phyloP scores from a whole-genome alignment of 1,284 basidiomycete genomes.

The Cutaneotrichosporon dermatis region DNA sequence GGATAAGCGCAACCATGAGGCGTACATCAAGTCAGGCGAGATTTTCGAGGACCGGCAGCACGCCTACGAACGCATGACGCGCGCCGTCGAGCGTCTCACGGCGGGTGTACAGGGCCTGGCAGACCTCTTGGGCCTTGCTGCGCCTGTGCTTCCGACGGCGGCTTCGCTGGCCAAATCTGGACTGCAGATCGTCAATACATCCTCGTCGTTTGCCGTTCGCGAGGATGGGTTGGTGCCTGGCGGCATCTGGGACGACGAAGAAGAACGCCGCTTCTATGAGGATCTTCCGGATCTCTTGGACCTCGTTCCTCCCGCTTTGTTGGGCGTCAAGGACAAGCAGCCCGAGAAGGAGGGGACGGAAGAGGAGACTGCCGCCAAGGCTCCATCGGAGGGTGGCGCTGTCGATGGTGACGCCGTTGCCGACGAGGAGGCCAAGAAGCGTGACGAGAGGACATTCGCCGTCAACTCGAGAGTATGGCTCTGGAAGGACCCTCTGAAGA shows the following conservation, averaged over 20 bases:
- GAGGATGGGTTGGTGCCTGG: slow-evolving; percentile 58
- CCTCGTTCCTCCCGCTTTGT: slow-evolving; percentile 78
- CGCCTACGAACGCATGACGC: slow-evolving; percentile 96
- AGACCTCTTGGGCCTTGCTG: slow-evolving; percentile 73
- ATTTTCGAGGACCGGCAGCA: slow-evolving; percentile 99
- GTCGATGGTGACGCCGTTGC: slow-evolving; percentile 23
- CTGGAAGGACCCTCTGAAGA: slow-evolving; percentile 20
- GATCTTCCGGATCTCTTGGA: slow-evolving; percentile 87
- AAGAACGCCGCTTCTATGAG: slow-evolving; percentile 90
- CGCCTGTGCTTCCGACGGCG: slow-evolving; percentile 75
- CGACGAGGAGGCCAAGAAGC: slow-evolving; percentile 29
- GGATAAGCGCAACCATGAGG: slow-evolving; percentile 93
- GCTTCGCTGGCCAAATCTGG: slow-evolving; percentile 51
- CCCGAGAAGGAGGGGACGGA: slow-evolving; percentile 34
- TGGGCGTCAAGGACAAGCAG: slow-evolving; percentile 66
- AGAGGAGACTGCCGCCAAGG: slow-evolving; percentile 12
- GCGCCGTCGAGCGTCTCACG: slow-evolving; percentile 84
- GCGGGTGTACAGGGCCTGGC: slow-evolving; percentile 83
- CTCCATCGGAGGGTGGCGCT: slow-evolving; percentile 16
- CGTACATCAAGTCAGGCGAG: slow-evolving; percentile 96
- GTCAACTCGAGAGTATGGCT: slow-evolving; percentile 46
- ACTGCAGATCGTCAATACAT: slow-evolving; percentile 51
- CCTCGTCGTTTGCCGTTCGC: slow-evolving; percentile 53
- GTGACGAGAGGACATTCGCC: slow-evolving; percentile 53
- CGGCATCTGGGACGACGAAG: slow-evolving; percentile 98